Percentiles rank a stretch among this genome's conserved stretches.
Conservation (phyloP, 176 grass and related monocot genomes). For the Triticum turgidum region DNA sequence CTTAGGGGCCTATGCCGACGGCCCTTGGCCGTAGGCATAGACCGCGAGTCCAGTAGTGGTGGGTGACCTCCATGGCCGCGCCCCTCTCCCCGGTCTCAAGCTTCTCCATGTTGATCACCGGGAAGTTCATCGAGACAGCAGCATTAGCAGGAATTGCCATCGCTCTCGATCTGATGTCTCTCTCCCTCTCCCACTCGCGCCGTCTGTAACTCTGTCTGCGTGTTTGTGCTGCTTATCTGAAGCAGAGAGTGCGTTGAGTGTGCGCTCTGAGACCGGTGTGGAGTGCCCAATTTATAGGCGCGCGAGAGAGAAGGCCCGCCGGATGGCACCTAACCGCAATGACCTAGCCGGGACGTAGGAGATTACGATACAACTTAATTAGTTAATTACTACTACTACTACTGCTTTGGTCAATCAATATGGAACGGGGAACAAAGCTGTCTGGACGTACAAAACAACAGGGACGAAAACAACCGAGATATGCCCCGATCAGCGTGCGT, state of each 20-base stretch:
- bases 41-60: too few species aligned
- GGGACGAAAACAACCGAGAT: not conserved
- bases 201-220: not conserved
- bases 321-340: too few species aligned
- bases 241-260: slow-evolving; percentile 2
- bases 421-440: not conserved
- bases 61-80: slow-evolving; percentile 57
- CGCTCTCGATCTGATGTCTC: not conserved
- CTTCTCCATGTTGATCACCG: slow-evolving; percentile 79
- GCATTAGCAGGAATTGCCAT: slow-evolving; percentile 16
- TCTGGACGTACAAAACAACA: not conserved
- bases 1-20: too few species aligned
- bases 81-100: slow-evolving; percentile 57
- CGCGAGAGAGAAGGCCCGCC: not conserved
- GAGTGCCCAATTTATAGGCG: slow-evolving; percentile 54
- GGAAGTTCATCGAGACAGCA: slow-evolving; percentile 42
- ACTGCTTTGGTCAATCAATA: too few species aligned
- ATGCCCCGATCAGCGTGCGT: not conserved
- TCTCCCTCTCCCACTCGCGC: not conserved
- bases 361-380: not conserved
- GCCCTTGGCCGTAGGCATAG: too few species aligned
- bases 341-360: not conserved
- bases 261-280: slow-evolving; percentile 7
- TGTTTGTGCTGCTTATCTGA: not conserved
- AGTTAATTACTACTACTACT: too few species aligned